Evolutionary conservation across 2,329 filamentous ascomycete species (phyloP).

Genomic region (Claviceps purpurea): DNA sequence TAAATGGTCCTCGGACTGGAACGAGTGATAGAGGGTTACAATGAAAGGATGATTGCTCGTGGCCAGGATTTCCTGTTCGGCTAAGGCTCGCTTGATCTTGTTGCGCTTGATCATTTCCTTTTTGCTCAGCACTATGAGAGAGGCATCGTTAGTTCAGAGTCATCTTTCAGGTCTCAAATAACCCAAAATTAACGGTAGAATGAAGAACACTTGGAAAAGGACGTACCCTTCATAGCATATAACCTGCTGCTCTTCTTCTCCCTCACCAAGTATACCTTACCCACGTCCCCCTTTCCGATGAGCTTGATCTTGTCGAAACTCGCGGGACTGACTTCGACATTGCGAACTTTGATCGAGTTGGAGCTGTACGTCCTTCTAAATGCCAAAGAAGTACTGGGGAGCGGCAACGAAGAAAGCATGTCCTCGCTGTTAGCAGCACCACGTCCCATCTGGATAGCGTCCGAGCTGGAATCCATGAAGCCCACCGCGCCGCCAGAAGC

Average conservation of each 20-base stretch:
- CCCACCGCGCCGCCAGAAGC: conserved; percentile 24
- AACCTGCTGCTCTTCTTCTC: conserved; percentile 95
- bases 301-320: conserved; percentile 99
- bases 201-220: background rate
- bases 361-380: conserved; percentile 96
- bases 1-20: conserved; percentile 96
- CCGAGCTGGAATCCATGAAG: conserved; percentile 14
- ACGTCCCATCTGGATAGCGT: conserved; percentile 18
- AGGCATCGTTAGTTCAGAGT: background rate
- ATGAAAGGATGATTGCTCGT: conserved; percentile 99
- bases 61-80: conserved; percentile 93
- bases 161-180: background rate
- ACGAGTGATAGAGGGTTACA: conserved; percentile 95
- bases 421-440: conserved; percentile 33
- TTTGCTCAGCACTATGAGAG: conserved; percentile 75
- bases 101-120: conserved; percentile 99
- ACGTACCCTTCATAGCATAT: conserved; percentile 94
- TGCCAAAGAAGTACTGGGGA: conserved; percentile 53
- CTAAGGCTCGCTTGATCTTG: conserved; percentile 97
- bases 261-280: conserved; percentile 92
- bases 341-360: conserved; percentile 96
- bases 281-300: conserved; percentile 96
- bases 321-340: conserved; percentile 86
- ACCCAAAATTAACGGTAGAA: too few relatives aligned
- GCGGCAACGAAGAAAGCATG: conserved; percentile 47